Evolutionary conservation across 768 basidiomycete genomes (phyloP).

Genomic region (Lanmaoa pseudosensibilis): DNA sequence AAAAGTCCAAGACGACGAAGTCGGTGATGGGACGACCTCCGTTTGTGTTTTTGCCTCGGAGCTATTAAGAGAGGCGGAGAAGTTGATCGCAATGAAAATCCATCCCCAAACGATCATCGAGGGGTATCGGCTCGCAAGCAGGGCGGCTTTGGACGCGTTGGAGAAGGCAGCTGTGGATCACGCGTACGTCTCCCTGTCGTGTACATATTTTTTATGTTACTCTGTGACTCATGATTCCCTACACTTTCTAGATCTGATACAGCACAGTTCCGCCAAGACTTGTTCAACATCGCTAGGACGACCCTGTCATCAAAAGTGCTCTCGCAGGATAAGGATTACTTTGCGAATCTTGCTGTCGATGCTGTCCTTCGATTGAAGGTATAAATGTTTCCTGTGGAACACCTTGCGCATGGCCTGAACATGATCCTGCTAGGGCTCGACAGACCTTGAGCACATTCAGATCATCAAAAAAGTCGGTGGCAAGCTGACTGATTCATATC

Average conservation of each 20-base stretch:
- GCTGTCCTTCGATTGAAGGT: slow-evolving; percentile 92
- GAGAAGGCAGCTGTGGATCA: slow-evolving; percentile 83
- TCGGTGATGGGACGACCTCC: slow-evolving; percentile 92
- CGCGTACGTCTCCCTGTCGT: slow-evolving; percentile 51
- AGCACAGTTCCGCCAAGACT: slow-evolving; percentile 77
- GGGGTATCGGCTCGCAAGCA: slow-evolving; percentile 91
- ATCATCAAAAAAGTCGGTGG: slow-evolving; percentile 99
- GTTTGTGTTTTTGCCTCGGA: slow-evolving; percentile 94
- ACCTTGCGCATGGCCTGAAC: slow-evolving; percentile 1
- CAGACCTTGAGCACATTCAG: slow-evolving; percentile 96
- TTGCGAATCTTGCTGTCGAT: slow-evolving; percentile 96
- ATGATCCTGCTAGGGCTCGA: slow-evolving; percentile 71
- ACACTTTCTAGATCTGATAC: slow-evolving; percentile 58
- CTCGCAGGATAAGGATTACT: slow-evolving; percentile 96
- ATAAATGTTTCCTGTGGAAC: not conserved
- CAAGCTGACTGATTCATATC: slow-evolving; percentile 96
- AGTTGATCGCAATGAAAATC: slow-evolving; percentile 85
- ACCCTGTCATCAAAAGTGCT: slow-evolving; percentile 96
- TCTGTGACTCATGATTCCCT: not conserved
- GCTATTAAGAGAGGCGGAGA: slow-evolving; percentile 92
- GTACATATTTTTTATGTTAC: not conserved
- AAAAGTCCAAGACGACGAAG: slow-evolving; percentile 99
- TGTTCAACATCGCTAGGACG: slow-evolving; percentile 95
- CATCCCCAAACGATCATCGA: slow-evolving; percentile 99
- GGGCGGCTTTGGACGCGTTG: slow-evolving; percentile 79